Evolutionary conservation across 2,329 filamentous ascomycete species (phyloP), one percentile per base, ranked within the genome.

Genomic region (Acephala macrosclerotiorum): DNA sequence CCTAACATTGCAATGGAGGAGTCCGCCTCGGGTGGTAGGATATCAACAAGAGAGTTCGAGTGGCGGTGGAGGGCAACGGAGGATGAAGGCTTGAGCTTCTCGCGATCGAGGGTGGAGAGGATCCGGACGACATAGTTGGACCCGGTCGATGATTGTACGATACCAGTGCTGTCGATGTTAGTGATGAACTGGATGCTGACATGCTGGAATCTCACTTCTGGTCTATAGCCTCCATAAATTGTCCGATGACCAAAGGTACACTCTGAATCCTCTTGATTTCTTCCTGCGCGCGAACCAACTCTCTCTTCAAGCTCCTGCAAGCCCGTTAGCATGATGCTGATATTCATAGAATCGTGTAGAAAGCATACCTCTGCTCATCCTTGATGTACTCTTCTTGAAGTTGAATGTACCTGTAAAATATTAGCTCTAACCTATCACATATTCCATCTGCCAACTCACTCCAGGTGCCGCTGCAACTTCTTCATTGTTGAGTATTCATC

Each of bases 331-430:
- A 29, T 47, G 29, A 38, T 20, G 16, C 1, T 20, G 8, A 2
- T 40, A 45, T 18, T n/a, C 12, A 16, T 55, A 16, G 16, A 33
- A 57, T 16, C 18, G 35, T 63, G 35, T 36, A 59, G 60, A 55
- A 61, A 45, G 67, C 78, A 63, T 81, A 92, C 91, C 93, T 90
- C 83, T 99, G 96, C 85, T 99, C 96, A 88, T 99, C 96, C 84
- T 99, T 99, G 89, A 99, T 99, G 81, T 99, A 99, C 80, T 99
- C 96, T 82, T 99, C 96, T 83, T 99, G 96, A 74, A 99, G 87
- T 81, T 97, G 93, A 79, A 98, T 97, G 80, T 97, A 93, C 79
- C 91, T 93, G 74, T 70, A 64, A 69, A 66, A 45, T 51, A 67
- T 75, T 69, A 80, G 77, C 68, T 56, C 58, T 3, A 40, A 29